These are phyloP conservation scores for Nemania abortiva DNA, from an alignment of 2,329 filamentous ascomycete species.

Conservation along the genomic window DNA sequence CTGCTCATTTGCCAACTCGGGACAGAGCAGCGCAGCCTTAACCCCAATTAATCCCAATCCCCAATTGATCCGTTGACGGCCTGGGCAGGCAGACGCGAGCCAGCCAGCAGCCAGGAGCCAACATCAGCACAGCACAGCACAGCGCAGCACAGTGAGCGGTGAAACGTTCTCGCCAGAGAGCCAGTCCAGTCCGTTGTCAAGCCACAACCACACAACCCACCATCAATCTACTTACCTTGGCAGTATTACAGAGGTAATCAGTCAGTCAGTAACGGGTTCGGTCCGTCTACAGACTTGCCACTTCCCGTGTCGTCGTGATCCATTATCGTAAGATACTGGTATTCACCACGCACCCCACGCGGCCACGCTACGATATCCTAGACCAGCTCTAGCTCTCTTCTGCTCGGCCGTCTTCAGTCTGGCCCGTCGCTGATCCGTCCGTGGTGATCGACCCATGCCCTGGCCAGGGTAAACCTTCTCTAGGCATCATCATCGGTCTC, in stretches of 20 bases:
- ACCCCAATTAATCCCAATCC: conserved; percentile 1
- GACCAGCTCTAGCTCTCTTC: background rate
- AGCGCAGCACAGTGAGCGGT: conserved; percentile 11
- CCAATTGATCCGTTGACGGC: conserved; percentile 6
- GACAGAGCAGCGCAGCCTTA: conserved; percentile 23
- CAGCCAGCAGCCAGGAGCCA: background rate
- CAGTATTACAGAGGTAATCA: background rate
- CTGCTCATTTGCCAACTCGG: conserved; percentile 34
- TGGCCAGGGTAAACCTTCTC: conserved; percentile 12
- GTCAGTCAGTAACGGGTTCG: background rate
- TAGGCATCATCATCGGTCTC: background rate
- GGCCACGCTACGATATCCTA: background rate
- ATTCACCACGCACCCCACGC: background rate
- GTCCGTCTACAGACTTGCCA: background rate
- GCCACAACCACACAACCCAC: background rate
- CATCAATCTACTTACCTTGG: background rate
- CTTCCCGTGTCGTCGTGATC: background rate
- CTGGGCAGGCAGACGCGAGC: background rate
- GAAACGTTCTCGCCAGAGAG: conserved; percentile 9
- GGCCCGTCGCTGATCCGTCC: conserved; percentile 8
- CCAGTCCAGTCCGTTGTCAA: background rate
- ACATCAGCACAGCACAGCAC: too few relatives aligned
- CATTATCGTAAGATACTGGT: conserved; percentile 7
- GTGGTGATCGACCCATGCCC: background rate
- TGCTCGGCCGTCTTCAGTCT: conserved; percentile 12